Evolutionary conservation across 495 filamentous ascomycete species (phyloP).

Genomic region (Ascobolus immersus): DNA sequence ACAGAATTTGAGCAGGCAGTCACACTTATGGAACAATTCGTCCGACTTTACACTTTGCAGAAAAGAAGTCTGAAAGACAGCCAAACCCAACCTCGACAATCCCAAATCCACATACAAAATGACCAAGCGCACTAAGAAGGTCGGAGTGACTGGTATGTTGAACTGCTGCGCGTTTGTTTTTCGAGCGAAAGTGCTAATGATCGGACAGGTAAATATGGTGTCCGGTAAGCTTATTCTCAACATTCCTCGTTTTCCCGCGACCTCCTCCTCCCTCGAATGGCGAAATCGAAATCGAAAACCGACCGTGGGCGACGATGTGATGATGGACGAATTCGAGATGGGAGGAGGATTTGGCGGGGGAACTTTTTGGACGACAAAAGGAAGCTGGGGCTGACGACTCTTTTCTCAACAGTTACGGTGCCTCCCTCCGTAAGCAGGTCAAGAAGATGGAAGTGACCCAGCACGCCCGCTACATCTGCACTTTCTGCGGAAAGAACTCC

Average conservation of each 20-base stretch:
- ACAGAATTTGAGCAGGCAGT: too few relatives aligned
- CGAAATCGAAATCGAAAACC: conserved; percentile 3
- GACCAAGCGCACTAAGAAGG: conserved; percentile 97
- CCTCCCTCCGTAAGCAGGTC: conserved; percentile 97
- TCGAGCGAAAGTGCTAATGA: conserved; percentile 1
- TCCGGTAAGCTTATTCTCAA: conserved; percentile 25
- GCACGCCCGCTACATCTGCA: conserved; percentile 80
- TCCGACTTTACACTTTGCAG: too few relatives aligned
- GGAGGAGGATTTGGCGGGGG: conserved; percentile 1
- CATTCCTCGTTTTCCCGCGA: neutral
- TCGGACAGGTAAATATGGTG: conserved; percentile 41
- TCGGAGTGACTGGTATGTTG: conserved; percentile 47
- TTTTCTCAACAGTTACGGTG: conserved; percentile 52
- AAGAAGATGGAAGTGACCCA: conserved; percentile 99
- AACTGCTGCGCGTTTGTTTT: neutral
- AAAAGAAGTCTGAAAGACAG: too few relatives aligned
- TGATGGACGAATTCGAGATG: conserved; percentile 5
- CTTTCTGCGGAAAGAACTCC: conserved; percentile 85
- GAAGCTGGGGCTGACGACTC: conserved; percentile 1
- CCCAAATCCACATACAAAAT: too few relatives aligned
- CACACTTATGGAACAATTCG: too few relatives aligned
- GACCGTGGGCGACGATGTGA: conserved; percentile 11
- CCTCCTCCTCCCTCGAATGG: neutral
- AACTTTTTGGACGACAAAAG: conserved; percentile 1
- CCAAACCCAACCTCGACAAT: too few relatives aligned